phyloP scores from a whole-genome alignment of 768 basidiomycete genomes.

The Cubamyces sp. region DNA sequence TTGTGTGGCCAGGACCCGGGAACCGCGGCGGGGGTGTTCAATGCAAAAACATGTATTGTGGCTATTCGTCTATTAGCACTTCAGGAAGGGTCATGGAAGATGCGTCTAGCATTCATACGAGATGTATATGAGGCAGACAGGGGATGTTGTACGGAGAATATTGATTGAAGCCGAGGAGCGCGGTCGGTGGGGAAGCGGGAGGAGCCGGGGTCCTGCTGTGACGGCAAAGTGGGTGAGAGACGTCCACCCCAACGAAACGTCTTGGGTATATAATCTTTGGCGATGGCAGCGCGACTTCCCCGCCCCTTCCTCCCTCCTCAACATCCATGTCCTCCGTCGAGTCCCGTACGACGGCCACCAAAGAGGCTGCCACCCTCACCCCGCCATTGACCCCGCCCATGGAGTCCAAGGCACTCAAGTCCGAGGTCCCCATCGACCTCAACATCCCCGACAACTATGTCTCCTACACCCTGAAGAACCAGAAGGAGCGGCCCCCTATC shows the following conservation, averaged over 20 bases:
- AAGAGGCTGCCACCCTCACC: slow-evolving; percentile 29
- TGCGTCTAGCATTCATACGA: background rate
- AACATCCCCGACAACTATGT: slow-evolving; percentile 64
- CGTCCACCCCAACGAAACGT: slow-evolving; percentile 23
- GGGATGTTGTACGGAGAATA: background rate
- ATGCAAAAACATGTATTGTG: too few relatives aligned
- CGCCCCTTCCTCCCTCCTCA: slow-evolving; percentile 25
- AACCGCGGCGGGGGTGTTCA: slow-evolving; percentile 3
- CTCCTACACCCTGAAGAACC: slow-evolving; percentile 51
- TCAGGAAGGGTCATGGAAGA: too few relatives aligned
- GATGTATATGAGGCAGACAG: background rate
- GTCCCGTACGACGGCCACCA: slow-evolving; percentile 28
- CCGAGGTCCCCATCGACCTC: slow-evolving; percentile 38
- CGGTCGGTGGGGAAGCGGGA: slow-evolving; percentile 12
- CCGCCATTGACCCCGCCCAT: slow-evolving; percentile 28
- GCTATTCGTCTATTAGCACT: too few relatives aligned
- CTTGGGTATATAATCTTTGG: slow-evolving; percentile 19
- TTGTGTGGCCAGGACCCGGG: slow-evolving; percentile 19
- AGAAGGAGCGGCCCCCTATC: slow-evolving; percentile 53
- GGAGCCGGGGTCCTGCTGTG: slow-evolving; percentile 20
- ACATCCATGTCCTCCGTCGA: slow-evolving; percentile 37
- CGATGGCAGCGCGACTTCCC: background rate
- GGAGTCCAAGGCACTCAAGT: slow-evolving; percentile 22
- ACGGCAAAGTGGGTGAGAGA: slow-evolving; percentile 14
- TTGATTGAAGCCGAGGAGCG: background rate